Percentiles rank a stretch among this genome's conserved stretches.
phyloP scores from a whole-genome alignment of 768 basidiomycete species.

The Xerocomellus intermedius region DNA sequence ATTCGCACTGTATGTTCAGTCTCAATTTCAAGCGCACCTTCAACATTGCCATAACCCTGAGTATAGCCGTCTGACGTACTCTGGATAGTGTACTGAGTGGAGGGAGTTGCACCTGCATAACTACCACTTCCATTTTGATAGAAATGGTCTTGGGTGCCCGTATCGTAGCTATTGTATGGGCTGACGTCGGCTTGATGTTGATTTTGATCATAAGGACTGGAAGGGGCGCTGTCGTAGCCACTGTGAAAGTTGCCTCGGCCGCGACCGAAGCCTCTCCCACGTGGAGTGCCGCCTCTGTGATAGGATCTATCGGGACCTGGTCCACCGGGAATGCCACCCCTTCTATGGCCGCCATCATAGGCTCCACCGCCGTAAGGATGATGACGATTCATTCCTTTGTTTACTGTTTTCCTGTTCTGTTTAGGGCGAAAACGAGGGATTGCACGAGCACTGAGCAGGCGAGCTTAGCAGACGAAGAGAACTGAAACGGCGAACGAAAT shows the following conservation, averaged over 20 bases:
- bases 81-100: slow-evolving; percentile 52
- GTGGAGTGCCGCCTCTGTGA: slow-evolving; percentile 56
- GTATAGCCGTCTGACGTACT: slow-evolving; percentile 45
- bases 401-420: slow-evolving; percentile 27
- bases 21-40: slow-evolving; percentile 86
- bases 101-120: slow-evolving; percentile 48
- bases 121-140: slow-evolving; percentile 70
- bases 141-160: slow-evolving; percentile 53
- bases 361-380: slow-evolving; percentile 73
- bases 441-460: slow-evolving; percentile 25
- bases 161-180: slow-evolving; percentile 71
- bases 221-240: slow-evolving; percentile 54
- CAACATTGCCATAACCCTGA: slow-evolving; percentile 65
- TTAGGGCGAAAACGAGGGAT: slow-evolving; percentile 23
- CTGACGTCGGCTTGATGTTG: slow-evolving; percentile 60
- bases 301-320: slow-evolving; percentile 74
- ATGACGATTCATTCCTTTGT: slow-evolving; percentile 73
- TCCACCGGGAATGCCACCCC: slow-evolving; percentile 64
- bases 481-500: slow-evolving; percentile 18
- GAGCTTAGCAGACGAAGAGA: slow-evolving; percentile 26
- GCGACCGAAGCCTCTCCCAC: slow-evolving; percentile 49
- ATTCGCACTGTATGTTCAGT: slow-evolving; percentile 47
- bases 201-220: slow-evolving; percentile 63
- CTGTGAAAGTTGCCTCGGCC: slow-evolving; percentile 56
- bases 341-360: slow-evolving; percentile 59